phyloP scores from a whole-genome alignment of 306 rosid species.

The Castanopsis chinensis region DNA sequence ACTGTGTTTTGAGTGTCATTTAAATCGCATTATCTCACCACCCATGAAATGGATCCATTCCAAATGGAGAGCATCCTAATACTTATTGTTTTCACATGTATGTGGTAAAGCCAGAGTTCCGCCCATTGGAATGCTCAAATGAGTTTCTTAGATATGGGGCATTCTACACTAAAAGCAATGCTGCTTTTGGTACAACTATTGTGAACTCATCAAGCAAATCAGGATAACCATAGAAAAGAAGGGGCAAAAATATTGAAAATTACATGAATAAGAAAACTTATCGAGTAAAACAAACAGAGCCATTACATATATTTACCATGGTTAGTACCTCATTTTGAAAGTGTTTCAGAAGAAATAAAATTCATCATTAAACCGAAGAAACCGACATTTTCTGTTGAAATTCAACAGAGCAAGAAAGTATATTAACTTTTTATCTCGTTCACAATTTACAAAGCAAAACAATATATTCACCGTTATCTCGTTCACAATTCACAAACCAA shows the following conservation, averaged over 20 bases:
- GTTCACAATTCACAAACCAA: too few species aligned
- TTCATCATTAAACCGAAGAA: background rate
- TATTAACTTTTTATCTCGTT: too few species aligned
- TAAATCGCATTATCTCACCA: too few species aligned
- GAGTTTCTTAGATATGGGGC: conserved; percentile 51
- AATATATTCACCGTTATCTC: too few species aligned
- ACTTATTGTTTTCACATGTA: too few species aligned
- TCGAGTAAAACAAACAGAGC: background rate
- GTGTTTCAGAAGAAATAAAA: too few species aligned
- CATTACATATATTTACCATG: conserved; percentile 4
- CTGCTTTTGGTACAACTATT: conserved; percentile 80
- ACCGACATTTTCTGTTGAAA: conserved; percentile 9
- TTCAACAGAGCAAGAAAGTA: conserved; percentile 3
- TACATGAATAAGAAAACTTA: background rate
- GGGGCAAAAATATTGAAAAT: conserved; percentile 23
- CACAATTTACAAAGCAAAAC: too few species aligned
- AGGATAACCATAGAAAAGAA: conserved; percentile 65
- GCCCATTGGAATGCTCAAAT: conserved; percentile 59
- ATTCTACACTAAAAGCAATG: conserved; percentile 41
- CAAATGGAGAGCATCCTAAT: too few species aligned
- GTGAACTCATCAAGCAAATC: conserved; percentile 86
- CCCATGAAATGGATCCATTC: too few species aligned
- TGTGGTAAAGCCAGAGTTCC: conserved; percentile 38
- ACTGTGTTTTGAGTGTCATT: too few species aligned
- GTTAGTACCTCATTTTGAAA: too few species aligned